phyloP scores from a whole-genome alignment of 768 basidiomycete species.

The Collybia nuda region DNA sequence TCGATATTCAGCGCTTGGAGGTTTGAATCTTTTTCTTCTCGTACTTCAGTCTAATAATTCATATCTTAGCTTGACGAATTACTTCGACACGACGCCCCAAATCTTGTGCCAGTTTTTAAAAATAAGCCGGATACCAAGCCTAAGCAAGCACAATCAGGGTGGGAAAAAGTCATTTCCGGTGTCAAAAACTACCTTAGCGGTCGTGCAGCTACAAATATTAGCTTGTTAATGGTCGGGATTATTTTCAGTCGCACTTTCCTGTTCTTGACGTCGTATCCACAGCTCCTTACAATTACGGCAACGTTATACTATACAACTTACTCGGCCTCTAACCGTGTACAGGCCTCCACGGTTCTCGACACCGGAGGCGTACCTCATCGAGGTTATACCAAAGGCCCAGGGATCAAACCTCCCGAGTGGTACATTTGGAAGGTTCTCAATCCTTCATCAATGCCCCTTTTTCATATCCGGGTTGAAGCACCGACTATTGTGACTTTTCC shows the following conservation, averaged over 20 bases:
- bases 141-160: conserved; percentile 42
- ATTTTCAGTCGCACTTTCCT: conserved; percentile 6
- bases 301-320: conserved; percentile 75
- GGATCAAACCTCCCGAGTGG: conserved; percentile 48
- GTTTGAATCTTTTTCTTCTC: conserved; percentile 34
- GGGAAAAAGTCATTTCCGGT: conserved; percentile 39
- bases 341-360: conserved; percentile 25
- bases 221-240: conserved; percentile 66
- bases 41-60: conserved; percentile 9
- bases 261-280: conserved; percentile 7
- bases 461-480: conserved; percentile 80
- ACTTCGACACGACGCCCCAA: conserved; percentile 64
- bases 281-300: conserved; percentile 79
- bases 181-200: conserved; percentile 55
- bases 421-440: conserved; percentile 80
- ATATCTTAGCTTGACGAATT: conserved; percentile 75
- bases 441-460: conserved; percentile 58
- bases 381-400: conserved; percentile 19
- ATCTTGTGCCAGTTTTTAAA: conserved; percentile 44
- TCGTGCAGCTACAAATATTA: conserved; percentile 75
- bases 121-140: conserved; percentile 24
- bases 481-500: conserved; percentile 74
- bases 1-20: conserved; percentile 94
- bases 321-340: conserved; percentile 34
- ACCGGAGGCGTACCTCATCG: conserved; percentile 32